Base-by-base conservation (phyloP, 257 asterid species). In the Salvia rosmarinus region DNA sequence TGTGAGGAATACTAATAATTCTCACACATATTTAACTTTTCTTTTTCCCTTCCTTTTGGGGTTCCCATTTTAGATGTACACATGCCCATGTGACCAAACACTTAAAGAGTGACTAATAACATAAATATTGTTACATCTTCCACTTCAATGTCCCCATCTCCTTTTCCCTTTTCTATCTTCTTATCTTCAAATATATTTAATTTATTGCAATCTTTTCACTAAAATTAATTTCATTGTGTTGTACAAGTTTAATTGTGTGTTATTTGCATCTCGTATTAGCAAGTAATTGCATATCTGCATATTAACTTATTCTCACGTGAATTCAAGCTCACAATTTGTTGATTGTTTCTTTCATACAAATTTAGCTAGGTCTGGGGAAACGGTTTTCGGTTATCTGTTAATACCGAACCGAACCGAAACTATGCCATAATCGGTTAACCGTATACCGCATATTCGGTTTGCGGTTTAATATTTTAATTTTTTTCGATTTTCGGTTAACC, bases 41-140 rank as follows among this genome's bases (percentile, higher is more conserved):
- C 54, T 55, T 76, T 40, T 46, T 46, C 54, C 14, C 71, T 55
- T 63, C 56, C 25, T 40, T 73, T 64, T 64, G 49, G 75, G 71
- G 71, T 51, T 67, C 57, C 68, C 54, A 67, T 55, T 72, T 63
- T 70, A 47, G 28, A 25, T 58, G 35, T 50, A 55, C 80, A 81
- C 85, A 59, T 59, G 77, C 80, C 80, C 82, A 77, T 77, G 85
- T 77, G 85, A 80, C 50, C 35, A 72, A 72, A 76, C 81, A 72
- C 79, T 56, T 67, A 80, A 75, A 75, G 61, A 68, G 77, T 34
- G 75, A 68, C 77, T 76, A 76, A 56, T 55, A 37, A 67, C 78
- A 66, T 72, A 78, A 78, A 80, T 74, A 25, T 57, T 56, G 51
- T 50, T 68, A 76, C 81, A 72, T 72, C 76, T 68, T 42, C 84